A percentile compares a stretch with the other conserved stretches of the same genome.
Conservation (phyloP, 2,329 filamentous ascomycete species). For the Monilinia laxa region DNA sequence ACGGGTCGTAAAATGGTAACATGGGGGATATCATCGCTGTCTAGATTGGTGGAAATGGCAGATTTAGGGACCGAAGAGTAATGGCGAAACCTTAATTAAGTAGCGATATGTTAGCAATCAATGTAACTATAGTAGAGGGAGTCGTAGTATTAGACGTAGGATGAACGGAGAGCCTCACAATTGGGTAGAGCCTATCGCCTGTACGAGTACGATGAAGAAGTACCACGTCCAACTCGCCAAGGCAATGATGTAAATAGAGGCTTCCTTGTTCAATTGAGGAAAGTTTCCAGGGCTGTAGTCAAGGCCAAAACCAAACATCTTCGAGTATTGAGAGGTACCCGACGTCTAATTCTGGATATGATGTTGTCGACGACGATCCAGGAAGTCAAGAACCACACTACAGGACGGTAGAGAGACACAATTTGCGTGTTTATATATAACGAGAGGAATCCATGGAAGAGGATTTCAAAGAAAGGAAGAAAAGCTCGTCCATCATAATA, state of each 20-base stretch:
- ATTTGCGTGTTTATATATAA: not conserved
- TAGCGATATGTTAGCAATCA: not conserved
- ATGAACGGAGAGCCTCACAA: conserved; percentile 45
- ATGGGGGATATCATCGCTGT: conserved; percentile 63
- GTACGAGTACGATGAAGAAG: conserved; percentile 52
- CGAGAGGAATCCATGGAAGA: too few relatives aligned
- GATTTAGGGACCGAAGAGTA: conserved; percentile 52
- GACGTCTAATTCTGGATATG: not conserved
- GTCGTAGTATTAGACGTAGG: too few relatives aligned
- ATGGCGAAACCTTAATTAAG: conserved; percentile 49
- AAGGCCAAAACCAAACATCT: not conserved
- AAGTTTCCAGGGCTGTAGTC: not conserved
- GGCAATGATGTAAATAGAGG: conserved; percentile 42
- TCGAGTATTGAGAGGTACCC: not conserved
- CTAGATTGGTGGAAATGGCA: conserved; percentile 52
- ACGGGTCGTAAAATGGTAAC: conserved; percentile 91
- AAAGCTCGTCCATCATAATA: too few relatives aligned
- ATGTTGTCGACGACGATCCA: not conserved
- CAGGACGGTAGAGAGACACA: too few relatives aligned
- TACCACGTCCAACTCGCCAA: conserved; percentile 54
- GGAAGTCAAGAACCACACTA: not conserved
- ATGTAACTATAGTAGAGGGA: not conserved
- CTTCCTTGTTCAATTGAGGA: conserved; percentile 27
- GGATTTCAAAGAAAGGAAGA: too few relatives aligned
- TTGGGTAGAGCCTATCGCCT: conserved; percentile 55